Conservation (phyloP, 306 rosid species). For the Ochetophila trinervis region DNA sequence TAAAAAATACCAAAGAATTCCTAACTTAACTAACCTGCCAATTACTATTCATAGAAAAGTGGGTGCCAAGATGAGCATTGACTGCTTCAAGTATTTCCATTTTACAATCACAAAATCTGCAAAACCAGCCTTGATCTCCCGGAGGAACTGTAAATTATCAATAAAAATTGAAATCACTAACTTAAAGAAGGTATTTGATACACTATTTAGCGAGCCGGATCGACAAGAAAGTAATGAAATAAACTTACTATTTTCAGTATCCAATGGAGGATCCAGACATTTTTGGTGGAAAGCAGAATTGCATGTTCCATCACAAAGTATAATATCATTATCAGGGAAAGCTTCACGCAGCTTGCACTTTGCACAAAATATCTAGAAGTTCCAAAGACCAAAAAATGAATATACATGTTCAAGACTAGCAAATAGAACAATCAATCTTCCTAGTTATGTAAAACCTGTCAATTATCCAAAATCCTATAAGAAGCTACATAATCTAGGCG, state of each 20-base stretch:
- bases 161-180: constrained; percentile 23
- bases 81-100: constrained; percentile 69
- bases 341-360: constrained; percentile 74
- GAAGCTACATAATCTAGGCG: neutral
- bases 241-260: constrained; percentile 62
- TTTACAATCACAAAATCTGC: constrained; percentile 80
- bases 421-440: constrained; percentile 1
- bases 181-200: constrained; percentile 15
- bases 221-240: constrained; percentile 16
- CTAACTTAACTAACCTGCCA: constrained; percentile 66
- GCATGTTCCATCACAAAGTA: constrained; percentile 85
- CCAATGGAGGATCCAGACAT: constrained; percentile 84
- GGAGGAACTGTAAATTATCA: constrained; percentile 55
- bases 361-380: constrained; percentile 67
- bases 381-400: constrained; percentile 29
- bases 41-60: constrained; percentile 55
- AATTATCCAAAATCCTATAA: neutral
- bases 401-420: constrained; percentile 8
- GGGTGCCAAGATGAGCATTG: constrained; percentile 89
- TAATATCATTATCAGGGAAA: constrained; percentile 65
- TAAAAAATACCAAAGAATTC: constrained; percentile 6
- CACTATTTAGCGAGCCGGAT: constrained; percentile 14
- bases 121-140: constrained; percentile 83
- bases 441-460: neutral
- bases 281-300: constrained; percentile 82